Percentiles rank a stretch among this genome's conserved stretches.
Evolutionary conservation across 1,139 yeast species (phyloP).

Genomic region (Hanseniaspora gamundiae): DNA sequence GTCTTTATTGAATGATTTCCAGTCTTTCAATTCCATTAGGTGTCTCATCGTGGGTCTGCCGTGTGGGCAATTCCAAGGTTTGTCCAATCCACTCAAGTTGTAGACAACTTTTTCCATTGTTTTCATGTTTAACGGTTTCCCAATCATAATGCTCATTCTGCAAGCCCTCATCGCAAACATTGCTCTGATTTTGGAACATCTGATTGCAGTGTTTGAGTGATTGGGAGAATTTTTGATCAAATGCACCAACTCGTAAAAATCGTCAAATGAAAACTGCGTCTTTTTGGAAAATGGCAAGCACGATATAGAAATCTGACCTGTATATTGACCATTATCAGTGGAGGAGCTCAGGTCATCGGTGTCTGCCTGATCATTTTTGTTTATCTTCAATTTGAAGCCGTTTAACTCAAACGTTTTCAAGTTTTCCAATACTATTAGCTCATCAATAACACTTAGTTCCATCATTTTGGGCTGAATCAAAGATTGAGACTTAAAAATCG

Average conservation of each 20-base stretch:
- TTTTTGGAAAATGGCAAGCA: conserved; percentile 68
- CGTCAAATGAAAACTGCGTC: conserved; percentile 51
- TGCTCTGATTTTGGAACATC: conserved; percentile 66
- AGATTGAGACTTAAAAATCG: conserved; percentile 53
- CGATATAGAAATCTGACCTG: conserved; percentile 35
- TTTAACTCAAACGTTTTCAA: conserved; percentile 46
- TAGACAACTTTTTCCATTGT: conserved; percentile 60
- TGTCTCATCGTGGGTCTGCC: conserved; percentile 97
- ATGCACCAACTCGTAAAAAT: conserved; percentile 66
- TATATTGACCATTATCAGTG: neutral
- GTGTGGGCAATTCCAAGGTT: conserved; percentile 99
- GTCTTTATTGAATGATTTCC: conserved; percentile 36
- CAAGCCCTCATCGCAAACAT: conserved; percentile 95
- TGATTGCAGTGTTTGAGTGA: conserved; percentile 29
- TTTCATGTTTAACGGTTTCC: conserved; percentile 44
- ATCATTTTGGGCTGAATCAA: conserved; percentile 54
- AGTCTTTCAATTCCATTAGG: conserved; percentile 46
- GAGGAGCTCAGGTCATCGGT: conserved; percentile 27
- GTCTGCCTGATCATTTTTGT: conserved; percentile 35
- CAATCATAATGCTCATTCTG: conserved; percentile 87
- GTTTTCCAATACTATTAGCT: conserved; percentile 53
- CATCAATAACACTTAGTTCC: conserved; percentile 68
- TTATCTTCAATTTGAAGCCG: conserved; percentile 54
- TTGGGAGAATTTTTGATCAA: conserved; percentile 35
- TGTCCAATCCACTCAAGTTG: conserved; percentile 59